Conservation (phyloP, 202 grass and related monocot species). For the Musa balbisiana region DNA sequence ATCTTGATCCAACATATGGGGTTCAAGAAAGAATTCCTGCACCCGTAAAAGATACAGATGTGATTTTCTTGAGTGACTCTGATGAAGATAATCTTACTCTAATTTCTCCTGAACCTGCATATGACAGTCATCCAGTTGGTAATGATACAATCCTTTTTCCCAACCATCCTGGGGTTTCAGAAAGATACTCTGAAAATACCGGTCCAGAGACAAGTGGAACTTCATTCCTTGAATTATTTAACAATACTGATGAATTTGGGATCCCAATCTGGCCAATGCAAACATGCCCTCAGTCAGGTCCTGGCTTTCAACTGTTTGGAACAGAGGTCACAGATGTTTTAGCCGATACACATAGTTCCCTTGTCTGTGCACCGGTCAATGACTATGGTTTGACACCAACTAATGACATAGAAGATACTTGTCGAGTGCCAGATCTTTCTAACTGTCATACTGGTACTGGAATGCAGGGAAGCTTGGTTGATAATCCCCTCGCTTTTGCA, state of each 20-base stretch:
- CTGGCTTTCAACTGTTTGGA: constrained; percentile 78
- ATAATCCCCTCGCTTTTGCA: constrained; percentile 66
- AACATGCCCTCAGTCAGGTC: constrained; percentile 38
- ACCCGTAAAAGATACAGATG: constrained; percentile 36
- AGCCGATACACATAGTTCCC: constrained; percentile 45
- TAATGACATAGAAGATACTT: constrained; percentile 42
- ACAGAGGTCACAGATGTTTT: constrained; percentile 50
- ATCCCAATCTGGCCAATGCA: constrained; percentile 63
- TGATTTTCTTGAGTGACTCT: constrained; percentile 93
- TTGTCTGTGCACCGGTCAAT: constrained; percentile 36
- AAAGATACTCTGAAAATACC: constrained; percentile 64
- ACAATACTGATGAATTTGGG: constrained; percentile 61
- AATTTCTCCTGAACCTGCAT: constrained; percentile 31
- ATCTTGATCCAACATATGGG: constrained; percentile 44
- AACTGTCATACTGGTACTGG: constrained; percentile 40
- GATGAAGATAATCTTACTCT: constrained; percentile 69
- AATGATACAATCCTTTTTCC: constrained; percentile 40
- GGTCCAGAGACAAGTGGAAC: constrained; percentile 39
- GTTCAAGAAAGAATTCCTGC: constrained; percentile 44
- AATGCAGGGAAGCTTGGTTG: constrained; percentile 58
- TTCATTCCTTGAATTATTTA: constrained; percentile 49
- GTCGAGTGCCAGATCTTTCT: constrained; percentile 42
- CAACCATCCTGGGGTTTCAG: constrained; percentile 38
- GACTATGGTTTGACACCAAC: constrained; percentile 58
- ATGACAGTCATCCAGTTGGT: constrained; percentile 37